These are phyloP conservation scores for Zygoascus tannicola DNA, from an alignment of 805 yeast species.

Conservation along the genomic window DNA sequence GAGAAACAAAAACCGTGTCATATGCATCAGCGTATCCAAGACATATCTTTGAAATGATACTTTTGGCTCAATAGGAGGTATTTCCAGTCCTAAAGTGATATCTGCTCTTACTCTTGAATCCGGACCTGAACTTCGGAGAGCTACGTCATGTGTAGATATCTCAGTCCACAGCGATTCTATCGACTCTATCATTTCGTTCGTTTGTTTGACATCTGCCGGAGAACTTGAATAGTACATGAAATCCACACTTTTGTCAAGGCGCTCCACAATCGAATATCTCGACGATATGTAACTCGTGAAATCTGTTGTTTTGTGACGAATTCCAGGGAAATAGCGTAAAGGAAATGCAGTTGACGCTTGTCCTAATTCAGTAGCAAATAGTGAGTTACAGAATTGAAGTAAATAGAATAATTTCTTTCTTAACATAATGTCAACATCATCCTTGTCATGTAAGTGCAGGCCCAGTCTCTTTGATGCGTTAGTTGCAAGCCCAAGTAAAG, in stretches of 20 bases:
- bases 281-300: slow-evolving; percentile 5
- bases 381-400: slow-evolving; percentile 4
- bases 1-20: slow-evolving; percentile 7
- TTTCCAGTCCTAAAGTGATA: slow-evolving; percentile 6
- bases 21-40: slow-evolving; percentile 12
- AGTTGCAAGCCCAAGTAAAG: slow-evolving; percentile 10
- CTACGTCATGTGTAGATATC: background rate
- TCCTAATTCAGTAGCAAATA: slow-evolving; percentile 10
- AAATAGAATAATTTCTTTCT: slow-evolving; percentile 6
- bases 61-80: slow-evolving; percentile 6
- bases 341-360: slow-evolving; percentile 7
- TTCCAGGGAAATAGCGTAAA: background rate
- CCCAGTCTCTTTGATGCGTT: slow-evolving; percentile 11
- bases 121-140: background rate
- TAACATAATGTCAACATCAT: slow-evolving; percentile 1
- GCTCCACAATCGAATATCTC: slow-evolving; percentile 4
- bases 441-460: slow-evolving; percentile 4
- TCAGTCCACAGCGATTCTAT: slow-evolving; percentile 3
- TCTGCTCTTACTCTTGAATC: slow-evolving; percentile 4
- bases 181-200: slow-evolving; percentile 3
- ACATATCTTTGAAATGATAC: slow-evolving; percentile 8
- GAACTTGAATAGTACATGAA: no score
- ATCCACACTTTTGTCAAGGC: no score
- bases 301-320: slow-evolving; percentile 1
- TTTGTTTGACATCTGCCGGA: no score